phyloP scores from a whole-genome alignment of 345 rosid genomes.

The Lepidium africanum region DNA sequence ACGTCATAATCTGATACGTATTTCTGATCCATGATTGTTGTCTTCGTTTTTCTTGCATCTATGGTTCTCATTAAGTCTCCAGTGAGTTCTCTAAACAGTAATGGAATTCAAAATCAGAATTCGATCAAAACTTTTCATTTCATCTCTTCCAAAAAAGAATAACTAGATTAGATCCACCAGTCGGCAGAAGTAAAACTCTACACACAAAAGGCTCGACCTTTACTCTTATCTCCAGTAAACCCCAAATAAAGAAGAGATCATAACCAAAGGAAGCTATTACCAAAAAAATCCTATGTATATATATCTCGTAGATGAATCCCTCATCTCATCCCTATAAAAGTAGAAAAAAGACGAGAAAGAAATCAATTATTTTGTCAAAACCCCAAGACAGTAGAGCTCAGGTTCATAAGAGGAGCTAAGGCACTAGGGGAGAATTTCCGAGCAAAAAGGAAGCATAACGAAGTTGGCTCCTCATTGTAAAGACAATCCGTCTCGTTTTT shows the following conservation, averaged over 20 bases:
- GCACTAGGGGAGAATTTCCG: conserved; percentile 80
- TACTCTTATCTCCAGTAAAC: neutral
- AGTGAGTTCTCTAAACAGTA: neutral
- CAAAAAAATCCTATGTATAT: conserved; percentile 23
- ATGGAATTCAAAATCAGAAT: neutral
- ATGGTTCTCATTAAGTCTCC: neutral
- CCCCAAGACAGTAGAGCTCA: conserved; percentile 58
- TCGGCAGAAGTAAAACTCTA: conserved; percentile 19
- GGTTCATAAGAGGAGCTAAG: conserved; percentile 62
- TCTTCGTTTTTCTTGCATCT: neutral
- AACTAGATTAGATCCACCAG: conserved; percentile 22
- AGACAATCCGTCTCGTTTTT: conserved; percentile 53
- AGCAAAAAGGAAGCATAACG: conserved; percentile 77
- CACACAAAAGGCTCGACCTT: conserved; percentile 27
- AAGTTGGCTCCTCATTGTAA: conserved; percentile 55
- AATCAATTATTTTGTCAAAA: conserved; percentile 33
- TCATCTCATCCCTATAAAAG: conserved; percentile 22
- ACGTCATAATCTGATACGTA: conserved; percentile 2
- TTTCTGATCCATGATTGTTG: neutral
- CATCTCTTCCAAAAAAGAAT: neutral
- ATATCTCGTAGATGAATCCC: conserved; percentile 15
- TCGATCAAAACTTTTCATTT: neutral
- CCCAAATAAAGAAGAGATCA: conserved; percentile 1
- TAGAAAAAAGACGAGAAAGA: conserved; percentile 1
- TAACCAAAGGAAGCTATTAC: conserved; percentile 11